Evolutionary conservation across 1,284 basidiomycete species (phyloP).

Genomic region (Pyrrhoderma noxium): DNA sequence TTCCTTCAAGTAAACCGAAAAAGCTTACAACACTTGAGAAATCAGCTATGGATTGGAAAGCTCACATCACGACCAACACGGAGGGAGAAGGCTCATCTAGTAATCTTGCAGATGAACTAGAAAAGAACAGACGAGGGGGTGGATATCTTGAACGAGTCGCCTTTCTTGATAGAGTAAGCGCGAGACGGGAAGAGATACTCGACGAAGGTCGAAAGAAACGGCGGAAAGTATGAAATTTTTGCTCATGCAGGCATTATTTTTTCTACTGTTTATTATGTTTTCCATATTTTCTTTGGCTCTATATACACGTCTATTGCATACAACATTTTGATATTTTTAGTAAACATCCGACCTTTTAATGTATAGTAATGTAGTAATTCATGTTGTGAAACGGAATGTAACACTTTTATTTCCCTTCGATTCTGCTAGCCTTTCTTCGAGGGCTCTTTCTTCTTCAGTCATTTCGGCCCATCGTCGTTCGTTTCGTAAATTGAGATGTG

Average conservation of each 20-base stretch:
- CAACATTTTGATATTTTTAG: no score
- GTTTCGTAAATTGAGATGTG: constrained; percentile 25
- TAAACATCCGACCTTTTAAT: no score
- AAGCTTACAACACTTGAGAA: constrained; percentile 78
- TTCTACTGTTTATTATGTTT: no score
- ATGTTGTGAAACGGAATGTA: constrained; percentile 30
- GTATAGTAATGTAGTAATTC: background rate
- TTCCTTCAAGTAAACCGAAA: constrained; percentile 51
- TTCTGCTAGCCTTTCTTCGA: constrained; percentile 25
- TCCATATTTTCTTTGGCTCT: no score
- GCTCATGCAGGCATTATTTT: no score
- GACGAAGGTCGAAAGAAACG: constrained; percentile 56
- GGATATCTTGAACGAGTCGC: constrained; percentile 79
- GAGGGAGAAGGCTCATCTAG: constrained; percentile 23
- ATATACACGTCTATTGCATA: no score
- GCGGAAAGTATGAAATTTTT: constrained; percentile 27
- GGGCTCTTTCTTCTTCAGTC: constrained; percentile 22
- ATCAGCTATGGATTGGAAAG: constrained; percentile 75
- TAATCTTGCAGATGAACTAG: constrained; percentile 58
- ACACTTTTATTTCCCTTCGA: constrained; percentile 31
- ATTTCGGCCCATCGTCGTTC: constrained; percentile 21
- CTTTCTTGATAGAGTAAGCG: constrained; percentile 67
- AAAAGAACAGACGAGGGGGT: constrained; percentile 47
- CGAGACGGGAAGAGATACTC: constrained; percentile 55
- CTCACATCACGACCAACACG: constrained; percentile 39